Percentiles rank a stretch among this genome's conserved stretches.
phyloP scores from a whole-genome alignment of 495 filamentous ascomycete genomes.

The Talaromyces nanjingensis region DNA sequence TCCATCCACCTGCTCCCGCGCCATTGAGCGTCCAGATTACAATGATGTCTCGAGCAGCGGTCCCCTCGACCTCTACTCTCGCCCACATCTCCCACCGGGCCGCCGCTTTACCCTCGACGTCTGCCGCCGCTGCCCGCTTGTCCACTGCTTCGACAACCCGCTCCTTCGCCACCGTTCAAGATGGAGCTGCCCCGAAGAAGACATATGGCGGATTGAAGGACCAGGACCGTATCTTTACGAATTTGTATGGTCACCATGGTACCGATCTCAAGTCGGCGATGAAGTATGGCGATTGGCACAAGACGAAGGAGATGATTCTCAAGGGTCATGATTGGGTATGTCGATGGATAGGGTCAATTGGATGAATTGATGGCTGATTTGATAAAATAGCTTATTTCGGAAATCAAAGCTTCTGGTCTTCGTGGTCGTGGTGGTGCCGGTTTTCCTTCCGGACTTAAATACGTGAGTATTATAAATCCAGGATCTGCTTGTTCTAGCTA shows the following conservation, averaged over 20 bases:
- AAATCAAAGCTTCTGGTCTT: conserved; percentile 93
- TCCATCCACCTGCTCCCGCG: conserved; percentile 9
- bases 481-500: conserved; percentile 12
- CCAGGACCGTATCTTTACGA: conserved; percentile 98
- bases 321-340: conserved; percentile 96
- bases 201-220: conserved; percentile 81
- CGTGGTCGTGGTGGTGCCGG: conserved; percentile 95
- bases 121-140: conserved; percentile 24
- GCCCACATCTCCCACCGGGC: conserved; percentile 49
- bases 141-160: conserved; percentile 32
- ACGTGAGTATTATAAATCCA: conserved; percentile 50
- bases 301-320: conserved; percentile 94
- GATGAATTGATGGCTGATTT: not conserved
- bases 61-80: conserved; percentile 42
- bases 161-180: conserved; percentile 83
- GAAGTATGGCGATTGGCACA: conserved; percentile 99
- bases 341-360: not conserved
- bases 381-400: conserved; percentile 68
- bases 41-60: conserved; percentile 47
- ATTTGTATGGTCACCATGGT: conserved; percentile 89
- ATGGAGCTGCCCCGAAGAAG: conserved; percentile 63
- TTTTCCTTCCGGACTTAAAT: conserved; percentile 98
- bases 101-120: conserved; percentile 31
- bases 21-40: conserved; percentile 30
- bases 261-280: conserved; percentile 86